Base-by-base conservation (phyloP, 495 filamentous ascomycete genomes). In the Hyaloscypha variabilis region DNA sequence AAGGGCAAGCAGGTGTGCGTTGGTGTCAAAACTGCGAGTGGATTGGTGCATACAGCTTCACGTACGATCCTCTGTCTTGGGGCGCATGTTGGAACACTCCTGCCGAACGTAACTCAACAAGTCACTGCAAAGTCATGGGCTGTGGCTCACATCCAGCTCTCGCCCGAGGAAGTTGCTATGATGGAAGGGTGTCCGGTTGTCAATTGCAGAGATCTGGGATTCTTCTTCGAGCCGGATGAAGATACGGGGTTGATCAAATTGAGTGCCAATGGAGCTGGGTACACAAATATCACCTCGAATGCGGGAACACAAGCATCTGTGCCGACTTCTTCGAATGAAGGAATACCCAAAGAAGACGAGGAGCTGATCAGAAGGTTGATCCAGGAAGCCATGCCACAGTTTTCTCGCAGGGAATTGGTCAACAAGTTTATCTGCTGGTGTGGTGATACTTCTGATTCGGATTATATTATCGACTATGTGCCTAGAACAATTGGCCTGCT, bases 151-250 rank as follows among this genome's bases (percentile, higher is more conserved):
- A 75, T 87, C 11, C 81, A 82, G 66, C 77, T 87, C 6, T 84
- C 77, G 0, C 76, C 79, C 26, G 76, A 76, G 6, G 85, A 87
- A 71, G 81, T 80, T 2, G 77, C 76, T 2, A 63, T 67, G 17
- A 75, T 88, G 6, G 77, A 79, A 10, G 81, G 82, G 21, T 84
- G 86, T 54, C 83, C 85, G 0, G 81, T 85, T 1, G 83, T 78
- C 4, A 83, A 85, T 60, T 79, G 76, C 10, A 78, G 84, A 13
- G 83, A 86, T 71, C 70, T 87, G 19, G 84, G 83, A 0, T 87
- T 86, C 74, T 84, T 86, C 70, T 88, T 87, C 60, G 84, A 87
- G 67, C 84, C 85, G 0, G 83, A 86, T 67, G 79, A 76, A 1
- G 77, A 78, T 68, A 85, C 83, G 0, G 78, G 81, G 29, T 64